Percentiles rank a stretch among this genome's conserved stretches.
phyloP scores from a whole-genome alignment of 2,329 filamentous ascomycete genomes.

The Monosporascus sp. region DNA sequence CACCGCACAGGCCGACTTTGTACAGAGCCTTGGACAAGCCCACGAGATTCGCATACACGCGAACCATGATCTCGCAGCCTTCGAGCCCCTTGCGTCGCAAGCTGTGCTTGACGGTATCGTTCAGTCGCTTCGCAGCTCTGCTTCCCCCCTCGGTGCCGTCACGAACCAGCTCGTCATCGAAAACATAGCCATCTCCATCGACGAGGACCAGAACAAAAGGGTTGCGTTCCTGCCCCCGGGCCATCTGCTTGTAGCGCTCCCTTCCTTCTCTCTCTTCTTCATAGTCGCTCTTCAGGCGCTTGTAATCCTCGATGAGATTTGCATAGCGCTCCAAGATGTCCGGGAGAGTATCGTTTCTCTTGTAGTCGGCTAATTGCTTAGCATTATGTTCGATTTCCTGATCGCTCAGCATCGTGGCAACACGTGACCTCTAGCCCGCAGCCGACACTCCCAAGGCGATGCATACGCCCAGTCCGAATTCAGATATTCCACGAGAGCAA shows the following conservation, averaged over 20 bases:
- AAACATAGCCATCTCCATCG: constrained; percentile 58
- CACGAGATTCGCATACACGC: constrained; percentile 51
- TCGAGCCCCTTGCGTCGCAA: constrained; percentile 43
- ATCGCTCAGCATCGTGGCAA: constrained; percentile 19
- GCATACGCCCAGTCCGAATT: not conserved
- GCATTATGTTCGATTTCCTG: constrained; percentile 22
- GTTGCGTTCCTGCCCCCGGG: constrained; percentile 43
- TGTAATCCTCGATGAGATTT: constrained; percentile 48
- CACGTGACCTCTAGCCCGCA: not conserved
- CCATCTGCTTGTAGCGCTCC: constrained; percentile 51
- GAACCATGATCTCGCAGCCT: constrained; percentile 48
- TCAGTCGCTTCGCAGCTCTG: constrained; percentile 48
- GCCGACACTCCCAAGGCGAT: not conserved
- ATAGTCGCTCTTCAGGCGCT: constrained; percentile 49
- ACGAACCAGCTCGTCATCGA: constrained; percentile 44
- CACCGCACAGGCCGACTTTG: constrained; percentile 42
- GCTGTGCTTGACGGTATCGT: constrained; percentile 43
- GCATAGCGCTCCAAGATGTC: constrained; percentile 29
- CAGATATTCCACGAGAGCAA: not conserved
- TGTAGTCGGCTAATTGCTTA: constrained; percentile 27
- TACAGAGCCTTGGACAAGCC: constrained; percentile 46
- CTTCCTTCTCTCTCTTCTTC: constrained; percentile 50
- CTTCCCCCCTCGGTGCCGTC: constrained; percentile 49
- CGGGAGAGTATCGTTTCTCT: constrained; percentile 18
- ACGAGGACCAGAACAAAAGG: constrained; percentile 57